Percentiles rank a stretch among this genome's conserved stretches.
Conservation (phyloP, 345 rosid species). For the Adansonia digitata region DNA sequence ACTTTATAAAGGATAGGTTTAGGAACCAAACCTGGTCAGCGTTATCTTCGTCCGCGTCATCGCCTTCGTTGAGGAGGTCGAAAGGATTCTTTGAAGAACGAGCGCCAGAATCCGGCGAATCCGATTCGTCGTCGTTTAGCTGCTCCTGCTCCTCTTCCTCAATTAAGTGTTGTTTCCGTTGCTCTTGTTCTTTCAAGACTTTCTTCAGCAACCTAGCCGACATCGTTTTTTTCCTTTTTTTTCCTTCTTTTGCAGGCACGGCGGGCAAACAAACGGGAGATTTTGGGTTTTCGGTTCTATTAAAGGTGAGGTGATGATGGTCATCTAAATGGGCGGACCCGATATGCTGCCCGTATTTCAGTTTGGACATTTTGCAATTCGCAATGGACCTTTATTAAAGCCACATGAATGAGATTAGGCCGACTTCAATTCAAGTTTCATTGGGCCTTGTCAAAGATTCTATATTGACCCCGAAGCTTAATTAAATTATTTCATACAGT, state of each 20-base stretch:
- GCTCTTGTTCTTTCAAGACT: constrained; percentile 71
- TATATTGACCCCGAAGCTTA: no score
- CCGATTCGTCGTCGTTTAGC: constrained; percentile 31
- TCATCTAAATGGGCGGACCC: background rate
- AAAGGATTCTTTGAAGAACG: constrained; percentile 59
- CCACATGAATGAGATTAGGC: no score
- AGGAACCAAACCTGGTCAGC: constrained; percentile 27
- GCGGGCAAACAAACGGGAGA: background rate
- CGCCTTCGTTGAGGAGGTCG: constrained; percentile 66
- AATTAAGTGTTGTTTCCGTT: constrained; percentile 18
- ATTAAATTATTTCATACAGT: no score
- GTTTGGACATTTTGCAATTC: background rate
- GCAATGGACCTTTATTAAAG: no score
- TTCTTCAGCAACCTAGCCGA: constrained; percentile 74
- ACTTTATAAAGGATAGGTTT: background rate
- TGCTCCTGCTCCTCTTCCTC: constrained; percentile 29
- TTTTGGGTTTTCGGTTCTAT: constrained; percentile 5
- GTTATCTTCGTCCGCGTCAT: constrained; percentile 20
- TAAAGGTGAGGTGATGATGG: background rate
- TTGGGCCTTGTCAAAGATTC: no score
- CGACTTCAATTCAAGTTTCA: no score
- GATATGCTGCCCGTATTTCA: background rate
- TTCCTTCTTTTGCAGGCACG: background rate
- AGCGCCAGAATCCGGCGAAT: constrained; percentile 29
- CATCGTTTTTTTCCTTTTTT: constrained; percentile 27